Evolutionary conservation across 495 filamentous ascomycete genomes (phyloP).

Genomic region (Symbiotaphrina buchneri): DNA sequence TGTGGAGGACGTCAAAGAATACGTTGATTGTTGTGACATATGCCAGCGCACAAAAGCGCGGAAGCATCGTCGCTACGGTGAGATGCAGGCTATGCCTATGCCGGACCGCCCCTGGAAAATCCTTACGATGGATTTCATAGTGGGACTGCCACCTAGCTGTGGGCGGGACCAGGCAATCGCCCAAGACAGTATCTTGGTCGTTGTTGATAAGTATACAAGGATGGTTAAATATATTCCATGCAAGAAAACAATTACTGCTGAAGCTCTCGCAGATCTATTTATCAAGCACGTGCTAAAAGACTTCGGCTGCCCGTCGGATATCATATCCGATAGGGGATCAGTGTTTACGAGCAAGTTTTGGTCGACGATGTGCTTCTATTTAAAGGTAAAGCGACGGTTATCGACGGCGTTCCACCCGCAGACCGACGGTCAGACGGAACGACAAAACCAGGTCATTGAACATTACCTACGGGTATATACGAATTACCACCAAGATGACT

Average conservation of each 20-base stretch:
- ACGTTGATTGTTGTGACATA: conserved; percentile 6
- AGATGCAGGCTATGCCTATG: conserved; percentile 5
- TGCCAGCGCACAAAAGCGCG: conserved; percentile 7
- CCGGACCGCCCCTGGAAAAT: conserved; percentile 4
- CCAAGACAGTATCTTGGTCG: conserved; percentile 4
- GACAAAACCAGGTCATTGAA: conserved; percentile 2
- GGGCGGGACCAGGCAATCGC: neutral
- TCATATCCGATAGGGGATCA: conserved; percentile 3
- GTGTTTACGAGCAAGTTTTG: conserved; percentile 2
- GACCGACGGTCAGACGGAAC: conserved; percentile 4
- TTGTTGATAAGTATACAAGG: conserved; percentile 4
- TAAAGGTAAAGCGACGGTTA: conserved; percentile 1
- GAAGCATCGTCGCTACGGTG: conserved; percentile 6
- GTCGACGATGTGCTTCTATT: conserved; percentile 1
- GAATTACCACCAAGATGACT: conserved; percentile 2
- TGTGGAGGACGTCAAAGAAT: conserved; percentile 5
- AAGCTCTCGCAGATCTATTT: neutral
- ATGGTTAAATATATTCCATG: conserved; percentile 2
- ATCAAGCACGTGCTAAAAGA: neutral
- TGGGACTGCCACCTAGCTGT: conserved; percentile 2
- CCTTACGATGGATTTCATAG: conserved; percentile 8
- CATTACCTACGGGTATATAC: neutral
- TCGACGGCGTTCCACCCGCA: conserved; percentile 5
- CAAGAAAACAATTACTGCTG: neutral
- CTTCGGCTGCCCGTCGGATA: neutral